Percentiles rank a stretch among this genome's conserved stretches.
These are phyloP conservation scores for Waltergamsia citrina DNA, from an alignment of 2,329 filamentous ascomycete genomes.

Conservation along the genomic window DNA sequence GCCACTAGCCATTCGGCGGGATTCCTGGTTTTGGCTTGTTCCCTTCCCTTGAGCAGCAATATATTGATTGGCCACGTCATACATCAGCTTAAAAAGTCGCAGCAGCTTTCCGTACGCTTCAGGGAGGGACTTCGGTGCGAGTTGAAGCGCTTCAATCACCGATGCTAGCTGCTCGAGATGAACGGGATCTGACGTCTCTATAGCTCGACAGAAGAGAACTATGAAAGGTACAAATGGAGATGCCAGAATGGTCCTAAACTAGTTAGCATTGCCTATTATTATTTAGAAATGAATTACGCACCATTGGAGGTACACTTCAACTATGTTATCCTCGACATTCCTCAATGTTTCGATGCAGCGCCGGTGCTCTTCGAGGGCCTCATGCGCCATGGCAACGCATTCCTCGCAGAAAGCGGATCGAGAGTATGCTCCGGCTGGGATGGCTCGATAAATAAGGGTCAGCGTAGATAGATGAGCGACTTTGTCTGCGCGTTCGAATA, in stretches of 20 bases:
- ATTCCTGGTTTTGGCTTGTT: too few relatives aligned
- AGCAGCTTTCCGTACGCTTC: too few relatives aligned
- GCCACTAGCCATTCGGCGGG: too few relatives aligned
- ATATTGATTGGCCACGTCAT: too few relatives aligned
- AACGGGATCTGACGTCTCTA: constrained; percentile 25
- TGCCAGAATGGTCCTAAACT: constrained; percentile 8
- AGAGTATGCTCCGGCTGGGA: constrained; percentile 8
- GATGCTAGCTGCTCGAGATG: constrained; percentile 32
- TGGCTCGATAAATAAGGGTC: constrained; percentile 15
- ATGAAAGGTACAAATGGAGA: constrained; percentile 16
- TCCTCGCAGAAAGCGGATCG: constrained; percentile 11
- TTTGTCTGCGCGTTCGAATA: constrained; percentile 7
- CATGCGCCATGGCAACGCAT: constrained; percentile 11
- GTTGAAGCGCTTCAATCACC: too few relatives aligned
- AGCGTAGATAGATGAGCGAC: constrained; percentile 12
- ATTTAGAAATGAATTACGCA: constrained; percentile 1
- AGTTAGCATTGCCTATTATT: not conserved
- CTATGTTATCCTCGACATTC: constrained; percentile 3
- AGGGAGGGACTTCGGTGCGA: too few relatives aligned
- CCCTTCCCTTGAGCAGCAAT: too few relatives aligned
- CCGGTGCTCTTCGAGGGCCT: constrained; percentile 10
- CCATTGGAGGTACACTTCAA: constrained; percentile 9
- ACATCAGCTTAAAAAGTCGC: too few relatives aligned
- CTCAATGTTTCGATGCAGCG: constrained; percentile 7
- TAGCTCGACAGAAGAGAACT: constrained; percentile 14